Conservation (phyloP, 257 asterid species). For the Linaria vulgaris region DNA sequence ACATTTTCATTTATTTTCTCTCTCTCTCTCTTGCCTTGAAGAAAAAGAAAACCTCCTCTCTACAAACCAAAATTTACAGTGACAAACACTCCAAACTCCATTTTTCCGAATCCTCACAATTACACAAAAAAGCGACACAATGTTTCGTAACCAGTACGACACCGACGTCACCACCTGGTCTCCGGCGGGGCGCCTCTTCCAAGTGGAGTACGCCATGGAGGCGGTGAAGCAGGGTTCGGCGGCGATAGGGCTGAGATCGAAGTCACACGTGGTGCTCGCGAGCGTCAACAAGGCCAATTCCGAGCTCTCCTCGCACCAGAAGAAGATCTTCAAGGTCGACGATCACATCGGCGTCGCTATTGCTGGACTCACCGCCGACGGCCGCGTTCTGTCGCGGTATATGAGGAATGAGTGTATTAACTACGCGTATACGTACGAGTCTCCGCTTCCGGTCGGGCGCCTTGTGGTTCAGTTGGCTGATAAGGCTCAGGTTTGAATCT, state of each 20-base stretch:
- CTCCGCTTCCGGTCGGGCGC: slow-evolving; percentile 87
- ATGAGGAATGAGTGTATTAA: slow-evolving; percentile 94
- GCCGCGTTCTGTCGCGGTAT: slow-evolving; percentile 91
- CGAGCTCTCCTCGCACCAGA: slow-evolving; percentile 96
- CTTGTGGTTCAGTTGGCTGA: slow-evolving; percentile 98
- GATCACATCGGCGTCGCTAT: slow-evolving; percentile 98
- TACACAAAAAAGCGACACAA: slow-evolving; percentile 19
- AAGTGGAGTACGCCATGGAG: slow-evolving; percentile 98
- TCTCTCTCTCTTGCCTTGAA: slow-evolving; percentile 46
- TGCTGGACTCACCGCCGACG: slow-evolving; percentile 98
- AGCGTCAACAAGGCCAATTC: slow-evolving; percentile 86
- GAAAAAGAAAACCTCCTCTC: slow-evolving; percentile 57
- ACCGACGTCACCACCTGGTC: slow-evolving; percentile 99
- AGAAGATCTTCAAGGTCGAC: slow-evolving; percentile 98
- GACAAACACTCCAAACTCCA: slow-evolving; percentile 20
- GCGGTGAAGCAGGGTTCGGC: slow-evolving; percentile 99
- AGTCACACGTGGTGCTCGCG: slow-evolving; percentile 86
- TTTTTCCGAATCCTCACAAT: background rate
- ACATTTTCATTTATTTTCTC: no score
- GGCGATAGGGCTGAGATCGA: slow-evolving; percentile 94
- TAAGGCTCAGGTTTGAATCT: slow-evolving; percentile 82
- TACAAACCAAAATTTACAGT: slow-evolving; percentile 5
- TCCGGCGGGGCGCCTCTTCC: slow-evolving; percentile 92
- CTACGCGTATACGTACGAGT: slow-evolving; percentile 80
- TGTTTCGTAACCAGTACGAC: slow-evolving; percentile 96